These are phyloP conservation scores for Leccinum olivaceopallidum DNA, from an alignment of 768 basidiomycete genomes.

Conservation along the genomic window DNA sequence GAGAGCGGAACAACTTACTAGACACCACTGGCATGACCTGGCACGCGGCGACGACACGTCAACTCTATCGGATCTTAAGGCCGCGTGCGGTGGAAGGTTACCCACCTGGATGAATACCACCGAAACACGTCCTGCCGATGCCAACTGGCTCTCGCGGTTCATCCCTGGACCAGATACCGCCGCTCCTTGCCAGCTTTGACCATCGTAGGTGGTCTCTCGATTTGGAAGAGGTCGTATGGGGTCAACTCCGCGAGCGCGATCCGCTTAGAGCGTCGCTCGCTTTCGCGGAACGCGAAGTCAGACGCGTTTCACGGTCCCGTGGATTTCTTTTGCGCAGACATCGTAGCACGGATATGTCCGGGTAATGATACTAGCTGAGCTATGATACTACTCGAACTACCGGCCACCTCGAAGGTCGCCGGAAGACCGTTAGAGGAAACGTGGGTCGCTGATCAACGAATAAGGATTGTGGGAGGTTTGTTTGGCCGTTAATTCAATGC, in stretches of 20 bases:
- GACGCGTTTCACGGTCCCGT: conserved; percentile 3
- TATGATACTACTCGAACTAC: neutral
- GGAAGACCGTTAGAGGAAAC: neutral
- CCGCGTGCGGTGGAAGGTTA: neutral
- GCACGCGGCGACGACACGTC: neutral
- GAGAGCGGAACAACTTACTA: neutral
- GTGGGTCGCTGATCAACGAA: conserved; percentile 1
- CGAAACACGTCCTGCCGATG: neutral
- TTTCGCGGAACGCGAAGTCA: conserved; percentile 33
- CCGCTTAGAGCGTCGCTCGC: conserved; percentile 24
- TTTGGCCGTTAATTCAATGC: conserved; percentile 4
- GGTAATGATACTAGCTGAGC: conserved; percentile 1
- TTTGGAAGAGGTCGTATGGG: conserved; percentile 25
- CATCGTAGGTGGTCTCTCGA: conserved; percentile 27
- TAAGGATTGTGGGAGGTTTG: neutral
- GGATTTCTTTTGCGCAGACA: neutral
- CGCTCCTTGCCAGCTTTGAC: neutral
- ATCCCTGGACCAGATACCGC: neutral
- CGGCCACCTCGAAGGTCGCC: neutral
- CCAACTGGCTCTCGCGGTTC: neutral
- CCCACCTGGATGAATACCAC: neutral
- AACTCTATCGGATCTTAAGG: neutral
- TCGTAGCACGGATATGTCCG: neutral
- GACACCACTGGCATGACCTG: neutral
- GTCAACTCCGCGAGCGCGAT: conserved; percentile 34